Evolutionary conservation across 2,329 filamentous ascomycete species (phyloP), one percentile per base, ranked within the genome.

Genomic region (Fusarium avenaceum): DNA sequence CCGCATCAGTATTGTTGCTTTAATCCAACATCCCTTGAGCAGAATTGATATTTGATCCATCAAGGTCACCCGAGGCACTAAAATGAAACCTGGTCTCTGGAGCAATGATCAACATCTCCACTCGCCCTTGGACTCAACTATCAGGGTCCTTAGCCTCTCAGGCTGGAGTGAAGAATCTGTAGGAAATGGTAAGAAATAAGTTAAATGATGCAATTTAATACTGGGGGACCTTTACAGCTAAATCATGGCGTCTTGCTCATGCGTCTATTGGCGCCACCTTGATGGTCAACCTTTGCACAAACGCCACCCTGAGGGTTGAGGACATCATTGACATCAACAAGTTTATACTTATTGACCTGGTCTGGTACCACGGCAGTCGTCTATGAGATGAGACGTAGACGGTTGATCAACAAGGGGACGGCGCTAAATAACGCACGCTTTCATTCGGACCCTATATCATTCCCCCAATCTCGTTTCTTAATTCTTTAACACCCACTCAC

Each of bases 81-180:
- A 20, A 32, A 14, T 30, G 14, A 20, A 33, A 10, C 49, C 19
- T 13, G 10, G 11, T 33, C 14, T 47, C 15, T 6, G 26, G 10
- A 14, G 22, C 4, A 7, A 43, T 35, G 20, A 28, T 14, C 19
- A 42, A 11, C 8, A 51, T 59, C 43, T 50, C 35, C 49, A 65
- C 54, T 10, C 9, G 9, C 26, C 22, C 50, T 8, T 26, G 30
- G 15, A 26, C 28, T 17, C 24, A 26, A 38, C 66, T 55, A 69
- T 69, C 65, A 69, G 17, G 66, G 66, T 69, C 20, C 38, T 38
- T 40, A 14, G 39, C 13, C 30, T 4, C 4, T 40, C 44, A 33
- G 43, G 26, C 24, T 39, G 32, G 35, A 30, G 13, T 13, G 13
- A 46, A 7, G 26, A 63, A 60, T 19, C n/a, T 40, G 38, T 15